Evolutionary conservation across 352 stramenopile species (phyloP).

Genomic region (Thalassiosira delicatula): DNA sequence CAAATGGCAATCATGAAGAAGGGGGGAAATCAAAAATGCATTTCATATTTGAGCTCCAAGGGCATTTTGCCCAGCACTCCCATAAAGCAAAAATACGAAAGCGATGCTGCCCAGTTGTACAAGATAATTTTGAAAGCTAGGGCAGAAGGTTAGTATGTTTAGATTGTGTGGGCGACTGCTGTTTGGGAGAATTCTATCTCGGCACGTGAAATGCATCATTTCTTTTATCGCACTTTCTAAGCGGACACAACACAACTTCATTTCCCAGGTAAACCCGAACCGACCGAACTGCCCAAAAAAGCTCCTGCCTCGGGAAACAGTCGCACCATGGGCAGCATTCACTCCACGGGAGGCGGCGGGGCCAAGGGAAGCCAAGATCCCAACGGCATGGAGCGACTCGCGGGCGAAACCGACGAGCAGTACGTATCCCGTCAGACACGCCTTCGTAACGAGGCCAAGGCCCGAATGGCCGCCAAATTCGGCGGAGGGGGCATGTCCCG

Average conservation of each 20-base stretch:
- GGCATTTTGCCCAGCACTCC: too few relatives aligned
- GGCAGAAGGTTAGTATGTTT: too few relatives aligned
- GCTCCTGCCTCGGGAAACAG: slow-evolving; percentile 32
- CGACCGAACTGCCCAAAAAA: slow-evolving; percentile 65
- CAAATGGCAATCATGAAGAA: too few relatives aligned
- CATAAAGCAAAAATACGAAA: too few relatives aligned
- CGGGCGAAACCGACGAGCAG: slow-evolving; percentile 84
- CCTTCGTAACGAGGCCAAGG: slow-evolving; percentile 84
- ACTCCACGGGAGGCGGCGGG: slow-evolving; percentile 31
- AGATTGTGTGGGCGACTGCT: too few relatives aligned
- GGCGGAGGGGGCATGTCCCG: slow-evolving; percentile 65
- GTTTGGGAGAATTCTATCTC: too few relatives aligned
- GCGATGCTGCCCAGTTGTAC: too few relatives aligned
- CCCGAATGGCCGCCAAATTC: slow-evolving; percentile 86
- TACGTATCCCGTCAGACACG: slow-evolving; percentile 86
- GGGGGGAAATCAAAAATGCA: too few relatives aligned
- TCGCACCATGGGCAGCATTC: slow-evolving; percentile 42
- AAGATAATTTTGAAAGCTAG: too few relatives aligned
- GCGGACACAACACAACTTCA: too few relatives aligned
- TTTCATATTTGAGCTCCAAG: too few relatives aligned
- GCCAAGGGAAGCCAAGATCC: slow-evolving; percentile 58
- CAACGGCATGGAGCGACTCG: slow-evolving; percentile 85
- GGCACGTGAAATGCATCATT: too few relatives aligned
- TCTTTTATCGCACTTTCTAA: slow-evolving; percentile 15
- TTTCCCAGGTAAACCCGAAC: slow-evolving; percentile 68